These are phyloP conservation scores for Hemisphaericaspora nanyangensis DNA, from an alignment of 805 yeast genomes.

Conservation along the genomic window DNA sequence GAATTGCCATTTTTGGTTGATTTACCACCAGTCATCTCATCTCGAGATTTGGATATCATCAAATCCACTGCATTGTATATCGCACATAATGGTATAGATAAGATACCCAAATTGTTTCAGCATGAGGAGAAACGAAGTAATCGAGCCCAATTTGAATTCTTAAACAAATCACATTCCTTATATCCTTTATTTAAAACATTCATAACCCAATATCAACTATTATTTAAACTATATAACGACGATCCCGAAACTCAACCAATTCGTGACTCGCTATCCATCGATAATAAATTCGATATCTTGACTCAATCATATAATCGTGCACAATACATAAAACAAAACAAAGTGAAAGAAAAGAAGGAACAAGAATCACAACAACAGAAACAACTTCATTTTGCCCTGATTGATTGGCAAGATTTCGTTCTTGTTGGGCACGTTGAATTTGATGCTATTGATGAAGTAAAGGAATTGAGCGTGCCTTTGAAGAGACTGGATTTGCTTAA, in stretches of 20 bases:
- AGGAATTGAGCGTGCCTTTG: conserved; percentile 54
- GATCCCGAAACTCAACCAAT: conserved; percentile 5
- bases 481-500: conserved; percentile 55
- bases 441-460: conserved; percentile 54
- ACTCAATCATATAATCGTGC: conserved; percentile 54
- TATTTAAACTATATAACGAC: conserved; percentile 15
- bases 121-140: conserved; percentile 36
- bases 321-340: conserved; percentile 40
- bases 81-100: conserved; percentile 54
- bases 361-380: conserved; percentile 33
- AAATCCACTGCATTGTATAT: conserved; percentile 69
- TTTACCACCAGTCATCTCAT: conserved; percentile 41
- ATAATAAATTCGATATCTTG: conserved; percentile 32
- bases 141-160: conserved; percentile 64
- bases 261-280: conserved; percentile 1
- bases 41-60: conserved; percentile 63
- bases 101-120: conserved; percentile 26
- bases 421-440: conserved; percentile 68
- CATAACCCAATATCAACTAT: conserved; percentile 50
- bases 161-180: conserved; percentile 57
- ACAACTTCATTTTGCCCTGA: conserved; percentile 58
- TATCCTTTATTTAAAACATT: conserved; percentile 47
- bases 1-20: conserved; percentile 23
- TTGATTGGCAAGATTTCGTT: conserved; percentile 85
- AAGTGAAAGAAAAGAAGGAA: conserved; percentile 25